A percentile compares a stretch with the other conserved stretches of the same genome.
phyloP scores from a whole-genome alignment of 2,329 filamentous ascomycete genomes.

The Neoscytalidium dimidiatum region DNA sequence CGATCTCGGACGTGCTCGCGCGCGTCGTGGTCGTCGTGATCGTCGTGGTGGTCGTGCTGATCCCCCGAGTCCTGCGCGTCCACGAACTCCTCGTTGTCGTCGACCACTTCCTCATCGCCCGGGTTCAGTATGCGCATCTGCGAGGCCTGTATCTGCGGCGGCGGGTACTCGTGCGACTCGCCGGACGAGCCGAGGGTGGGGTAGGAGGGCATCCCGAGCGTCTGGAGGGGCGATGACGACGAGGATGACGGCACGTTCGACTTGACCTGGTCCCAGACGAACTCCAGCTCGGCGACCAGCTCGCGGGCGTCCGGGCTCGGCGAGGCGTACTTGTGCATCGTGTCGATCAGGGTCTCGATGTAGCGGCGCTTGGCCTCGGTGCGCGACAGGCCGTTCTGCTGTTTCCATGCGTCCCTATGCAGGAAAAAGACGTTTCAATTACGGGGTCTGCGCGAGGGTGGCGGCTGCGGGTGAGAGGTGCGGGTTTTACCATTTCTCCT shows the following conservation, averaged over 20 bases:
- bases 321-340: constrained; percentile 93
- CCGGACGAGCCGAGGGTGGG: constrained; percentile 52
- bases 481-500: constrained; percentile 70
- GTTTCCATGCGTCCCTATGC: constrained; percentile 93
- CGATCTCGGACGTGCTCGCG: neutral
- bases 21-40: constrained; percentile 22
- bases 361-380: constrained; percentile 60
- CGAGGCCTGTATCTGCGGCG: constrained; percentile 17
- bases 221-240: constrained; percentile 47
- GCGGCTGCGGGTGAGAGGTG: constrained; percentile 24
- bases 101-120: constrained; percentile 27
- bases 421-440: constrained; percentile 21
- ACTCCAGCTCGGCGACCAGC: constrained; percentile 92
- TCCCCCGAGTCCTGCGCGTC: constrained; percentile 52
- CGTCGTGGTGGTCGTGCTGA: constrained; percentile 32
- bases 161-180: constrained; percentile 37
- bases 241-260: constrained; percentile 69
- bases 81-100: constrained; percentile 47
- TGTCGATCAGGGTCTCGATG: constrained; percentile 81
- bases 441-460: neutral
- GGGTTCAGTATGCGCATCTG: constrained; percentile 13
- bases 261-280: constrained; percentile 98
- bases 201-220: constrained; percentile 36
- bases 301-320: constrained; percentile 82
- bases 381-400: constrained; percentile 76